Conservation (phyloP, 78 protist species). For the Dictyostelium purpureum region DNA sequence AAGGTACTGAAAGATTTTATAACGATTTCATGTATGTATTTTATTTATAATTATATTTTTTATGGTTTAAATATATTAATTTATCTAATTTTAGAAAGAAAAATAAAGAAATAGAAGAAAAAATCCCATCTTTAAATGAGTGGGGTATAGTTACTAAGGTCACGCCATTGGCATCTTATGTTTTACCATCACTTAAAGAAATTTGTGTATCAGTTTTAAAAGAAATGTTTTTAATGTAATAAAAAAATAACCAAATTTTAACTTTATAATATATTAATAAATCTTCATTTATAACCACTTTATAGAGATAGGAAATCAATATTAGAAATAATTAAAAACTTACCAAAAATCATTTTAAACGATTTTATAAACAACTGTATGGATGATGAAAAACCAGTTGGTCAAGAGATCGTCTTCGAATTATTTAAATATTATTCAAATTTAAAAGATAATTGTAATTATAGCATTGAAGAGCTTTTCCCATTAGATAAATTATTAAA, state of each 20-base stretch:
- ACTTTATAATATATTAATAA: too few species aligned
- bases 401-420: not conserved
- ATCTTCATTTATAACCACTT: too few species aligned
- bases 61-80: too few species aligned
- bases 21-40: too few species aligned
- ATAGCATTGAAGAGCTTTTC: not conserved
- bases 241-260: not conserved
- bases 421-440: not conserved
- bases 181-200: conserved; percentile 3
- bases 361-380: not conserved
- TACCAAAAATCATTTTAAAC: not conserved
- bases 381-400: conserved; percentile 30
- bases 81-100: too few species aligned
- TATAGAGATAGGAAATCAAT: too few species aligned
- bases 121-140: not conserved
- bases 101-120: too few species aligned
- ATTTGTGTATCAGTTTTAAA: conserved; percentile 16
- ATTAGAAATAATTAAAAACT: not conserved
- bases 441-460: not conserved
- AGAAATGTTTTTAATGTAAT: conserved; percentile 28
- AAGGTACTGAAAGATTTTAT: too few species aligned
- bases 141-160: not conserved
- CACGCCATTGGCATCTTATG: not conserved
- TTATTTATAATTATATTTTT: too few species aligned
- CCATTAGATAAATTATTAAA: not conserved